Conservation (phyloP, 805 yeast species). For the Candida odintsovae region DNA sequence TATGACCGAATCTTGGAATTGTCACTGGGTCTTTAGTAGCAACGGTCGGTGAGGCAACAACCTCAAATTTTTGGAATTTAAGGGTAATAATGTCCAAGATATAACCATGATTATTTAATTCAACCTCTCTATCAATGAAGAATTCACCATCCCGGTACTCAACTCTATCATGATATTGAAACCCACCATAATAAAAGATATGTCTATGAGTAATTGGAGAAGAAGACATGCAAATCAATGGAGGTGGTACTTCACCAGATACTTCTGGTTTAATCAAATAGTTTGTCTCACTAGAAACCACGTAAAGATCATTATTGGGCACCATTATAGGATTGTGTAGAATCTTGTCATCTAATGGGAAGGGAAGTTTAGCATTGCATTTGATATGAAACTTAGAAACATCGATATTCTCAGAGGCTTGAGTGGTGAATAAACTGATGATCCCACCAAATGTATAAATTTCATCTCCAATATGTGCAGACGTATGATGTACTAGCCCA, state of each 20-base stretch:
- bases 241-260: slow-evolving; percentile 44
- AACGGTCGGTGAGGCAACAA: slow-evolving; percentile 28
- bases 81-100: slow-evolving; percentile 48
- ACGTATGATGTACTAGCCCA: slow-evolving; percentile 37
- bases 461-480: slow-evolving; percentile 33
- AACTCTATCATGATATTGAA: slow-evolving; percentile 32
- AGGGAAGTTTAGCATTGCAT: slow-evolving; percentile 36
- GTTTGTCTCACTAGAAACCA: slow-evolving; percentile 35
- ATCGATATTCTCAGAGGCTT: slow-evolving; percentile 24
- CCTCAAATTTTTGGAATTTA: slow-evolving; percentile 42
- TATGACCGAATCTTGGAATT: slow-evolving; percentile 35
- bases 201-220: slow-evolving; percentile 50
- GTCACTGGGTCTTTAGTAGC: slow-evolving; percentile 26
- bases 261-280: slow-evolving; percentile 28
- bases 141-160: slow-evolving; percentile 31
- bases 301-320: slow-evolving; percentile 33
- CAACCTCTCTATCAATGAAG: slow-evolving; percentile 34
- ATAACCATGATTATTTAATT: slow-evolving; percentile 49
- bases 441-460: slow-evolving; percentile 43
- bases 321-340: slow-evolving; percentile 37
- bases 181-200: slow-evolving; percentile 67
- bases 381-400: slow-evolving; percentile 30
- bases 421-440: slow-evolving; percentile 17
- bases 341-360: slow-evolving; percentile 37
- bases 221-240: slow-evolving; percentile 43